Evolutionary conservation across 2,329 filamentous ascomycete species (phyloP).

Genomic region (Aspergillus latus): DNA sequence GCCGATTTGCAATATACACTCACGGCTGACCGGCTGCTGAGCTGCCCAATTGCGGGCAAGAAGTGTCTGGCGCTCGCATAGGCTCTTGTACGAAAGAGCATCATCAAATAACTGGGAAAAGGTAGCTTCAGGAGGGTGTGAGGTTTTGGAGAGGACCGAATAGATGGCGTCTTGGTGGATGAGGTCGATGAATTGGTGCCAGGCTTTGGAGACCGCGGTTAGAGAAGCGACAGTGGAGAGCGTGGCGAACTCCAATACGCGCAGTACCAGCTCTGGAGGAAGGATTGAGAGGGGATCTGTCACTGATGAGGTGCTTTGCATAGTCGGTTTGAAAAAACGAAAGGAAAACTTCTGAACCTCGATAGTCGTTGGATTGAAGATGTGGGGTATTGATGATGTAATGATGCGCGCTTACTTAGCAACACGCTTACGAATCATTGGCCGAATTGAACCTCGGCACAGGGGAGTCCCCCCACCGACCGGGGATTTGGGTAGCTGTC

Average conservation of each 20-base stretch:
- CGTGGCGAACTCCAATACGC: slow-evolving; percentile 41
- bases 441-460: neutral
- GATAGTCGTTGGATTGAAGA: neutral
- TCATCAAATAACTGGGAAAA: slow-evolving; percentile 39
- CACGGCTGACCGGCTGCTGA: slow-evolving; percentile 34
- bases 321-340: neutral
- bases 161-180: slow-evolving; percentile 47
- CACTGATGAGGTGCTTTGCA: slow-evolving; percentile 1
- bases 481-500: neutral
- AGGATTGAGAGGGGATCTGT: slow-evolving; percentile 33
- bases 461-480: neutral
- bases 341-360: neutral
- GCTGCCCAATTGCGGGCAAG: slow-evolving; percentile 43
- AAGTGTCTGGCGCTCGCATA: slow-evolving; percentile 44
- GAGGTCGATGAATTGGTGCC: slow-evolving; percentile 46
- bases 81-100: slow-evolving; percentile 45
- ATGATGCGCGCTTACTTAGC: neutral
- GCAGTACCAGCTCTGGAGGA: slow-evolving; percentile 44
- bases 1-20: slow-evolving; percentile 44
- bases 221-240: slow-evolving; percentile 38
- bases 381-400: neutral
- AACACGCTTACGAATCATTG: neutral
- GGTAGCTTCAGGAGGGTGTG: slow-evolving; percentile 24
- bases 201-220: slow-evolving; percentile 36
- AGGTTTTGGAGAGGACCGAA: slow-evolving; percentile 37